Evolutionary conservation across 2,329 filamentous ascomycete species (phyloP).

Genomic region (Exserohilum turcica): DNA sequence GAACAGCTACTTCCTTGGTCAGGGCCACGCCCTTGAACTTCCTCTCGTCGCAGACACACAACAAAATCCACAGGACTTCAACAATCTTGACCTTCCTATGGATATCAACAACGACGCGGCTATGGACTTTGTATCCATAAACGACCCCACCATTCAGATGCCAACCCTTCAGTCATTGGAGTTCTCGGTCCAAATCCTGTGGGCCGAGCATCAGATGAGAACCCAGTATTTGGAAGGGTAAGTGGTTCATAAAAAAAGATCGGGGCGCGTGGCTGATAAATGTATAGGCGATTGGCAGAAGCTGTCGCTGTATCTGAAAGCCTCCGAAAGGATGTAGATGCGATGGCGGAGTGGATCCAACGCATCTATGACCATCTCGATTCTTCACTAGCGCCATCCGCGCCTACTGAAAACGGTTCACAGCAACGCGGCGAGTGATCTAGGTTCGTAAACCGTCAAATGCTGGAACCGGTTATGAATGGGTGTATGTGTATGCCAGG

Average conservation of each 20-base stretch:
- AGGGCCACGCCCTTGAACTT: background rate
- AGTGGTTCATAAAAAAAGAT: background rate
- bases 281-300: background rate
- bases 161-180: background rate
- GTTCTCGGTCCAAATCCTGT: background rate
- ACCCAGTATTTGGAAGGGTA: background rate
- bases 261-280: background rate
- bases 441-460: background rate
- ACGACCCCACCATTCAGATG: background rate
- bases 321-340: constrained; percentile 4
- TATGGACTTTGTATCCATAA: background rate
- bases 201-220: background rate
- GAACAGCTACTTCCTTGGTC: background rate
- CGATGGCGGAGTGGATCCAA: background rate
- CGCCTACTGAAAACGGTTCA: background rate
- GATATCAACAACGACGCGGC: background rate
- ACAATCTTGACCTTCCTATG: background rate
- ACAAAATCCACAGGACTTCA: background rate
- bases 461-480: background rate
- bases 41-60: background rate
- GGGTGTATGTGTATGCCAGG: background rate
- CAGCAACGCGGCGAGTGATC: background rate
- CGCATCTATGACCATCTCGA: background rate
- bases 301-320: background rate
- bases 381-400: background rate